Conservation (phyloP, 768 basidiomycete species). For the Leccinum imitatum region DNA sequence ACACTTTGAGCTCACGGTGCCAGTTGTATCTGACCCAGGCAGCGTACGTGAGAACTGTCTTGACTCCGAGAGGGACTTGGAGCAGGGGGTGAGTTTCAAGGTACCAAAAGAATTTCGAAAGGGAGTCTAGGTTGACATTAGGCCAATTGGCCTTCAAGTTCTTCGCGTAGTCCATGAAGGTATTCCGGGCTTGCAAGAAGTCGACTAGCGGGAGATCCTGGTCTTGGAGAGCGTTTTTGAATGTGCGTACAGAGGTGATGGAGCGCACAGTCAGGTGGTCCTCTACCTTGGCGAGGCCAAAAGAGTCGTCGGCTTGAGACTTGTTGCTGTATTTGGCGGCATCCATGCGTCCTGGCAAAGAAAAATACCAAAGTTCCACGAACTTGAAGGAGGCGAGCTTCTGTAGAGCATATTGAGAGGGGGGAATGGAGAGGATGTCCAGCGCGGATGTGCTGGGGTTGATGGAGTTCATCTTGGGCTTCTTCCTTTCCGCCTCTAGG, state of each 20-base stretch:
- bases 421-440: background rate
- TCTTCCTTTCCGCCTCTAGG: background rate
- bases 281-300: background rate
- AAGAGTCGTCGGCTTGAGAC: background rate
- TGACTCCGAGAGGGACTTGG: background rate
- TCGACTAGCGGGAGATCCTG: background rate
- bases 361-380: background rate
- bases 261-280: background rate
- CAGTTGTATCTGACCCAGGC: background rate
- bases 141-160: background rate
- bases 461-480: background rate
- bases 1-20: background rate
- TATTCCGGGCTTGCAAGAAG: background rate
- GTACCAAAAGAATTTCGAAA: background rate
- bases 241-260: background rate
- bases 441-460: background rate
- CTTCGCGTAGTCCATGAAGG: background rate
- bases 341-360: background rate
- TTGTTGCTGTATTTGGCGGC: background rate
- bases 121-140: background rate
- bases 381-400: background rate
- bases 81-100: background rate
- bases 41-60: background rate
- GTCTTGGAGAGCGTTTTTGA: background rate
- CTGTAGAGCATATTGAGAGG: background rate